Evolutionary conservation across 2,329 filamentous ascomycete species (phyloP).

Genomic region (Phoma sp.): DNA sequence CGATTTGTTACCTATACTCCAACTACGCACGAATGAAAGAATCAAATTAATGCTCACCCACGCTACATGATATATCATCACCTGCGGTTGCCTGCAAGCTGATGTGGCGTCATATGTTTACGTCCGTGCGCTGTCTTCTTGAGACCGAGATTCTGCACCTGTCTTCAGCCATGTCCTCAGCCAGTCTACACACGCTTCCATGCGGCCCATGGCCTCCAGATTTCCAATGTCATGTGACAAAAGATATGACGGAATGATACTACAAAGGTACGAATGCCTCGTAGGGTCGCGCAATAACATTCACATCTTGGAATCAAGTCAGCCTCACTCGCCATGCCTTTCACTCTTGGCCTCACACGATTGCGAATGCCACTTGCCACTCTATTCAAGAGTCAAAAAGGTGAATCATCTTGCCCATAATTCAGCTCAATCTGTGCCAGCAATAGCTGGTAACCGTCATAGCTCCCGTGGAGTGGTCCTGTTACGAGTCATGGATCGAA

Average conservation of each 20-base stretch:
- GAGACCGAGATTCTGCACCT: too few relatives aligned
- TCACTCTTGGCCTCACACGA: too few relatives aligned
- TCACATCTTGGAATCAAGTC: slow-evolving; percentile 13
- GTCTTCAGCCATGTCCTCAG: too few relatives aligned
- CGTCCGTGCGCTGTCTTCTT: slow-evolving; percentile 1
- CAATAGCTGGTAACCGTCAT: background rate
- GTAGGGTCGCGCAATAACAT: too few relatives aligned
- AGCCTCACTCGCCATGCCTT: too few relatives aligned
- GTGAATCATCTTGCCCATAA: too few relatives aligned
- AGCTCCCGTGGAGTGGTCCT: background rate
- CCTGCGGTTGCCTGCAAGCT: background rate
- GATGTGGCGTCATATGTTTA: slow-evolving; percentile 2
- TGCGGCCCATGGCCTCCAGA: background rate
- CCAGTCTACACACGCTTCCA: background rate
- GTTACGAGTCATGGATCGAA: too few relatives aligned
- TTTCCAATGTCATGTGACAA: too few relatives aligned
- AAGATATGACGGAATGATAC: too few relatives aligned
- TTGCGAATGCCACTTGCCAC: too few relatives aligned
- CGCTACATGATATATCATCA: background rate
- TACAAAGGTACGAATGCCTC: background rate
- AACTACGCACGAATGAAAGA: slow-evolving; percentile 33
- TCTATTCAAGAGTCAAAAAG: background rate
- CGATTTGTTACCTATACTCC: slow-evolving; percentile 41
- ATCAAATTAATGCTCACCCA: background rate
- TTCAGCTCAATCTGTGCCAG: background rate